A percentile compares a stretch with the other conserved stretches of the same genome.
These are phyloP conservation scores for Calvatia gigantea DNA, from an alignment of 768 basidiomycete genomes.

Conservation along the genomic window DNA sequence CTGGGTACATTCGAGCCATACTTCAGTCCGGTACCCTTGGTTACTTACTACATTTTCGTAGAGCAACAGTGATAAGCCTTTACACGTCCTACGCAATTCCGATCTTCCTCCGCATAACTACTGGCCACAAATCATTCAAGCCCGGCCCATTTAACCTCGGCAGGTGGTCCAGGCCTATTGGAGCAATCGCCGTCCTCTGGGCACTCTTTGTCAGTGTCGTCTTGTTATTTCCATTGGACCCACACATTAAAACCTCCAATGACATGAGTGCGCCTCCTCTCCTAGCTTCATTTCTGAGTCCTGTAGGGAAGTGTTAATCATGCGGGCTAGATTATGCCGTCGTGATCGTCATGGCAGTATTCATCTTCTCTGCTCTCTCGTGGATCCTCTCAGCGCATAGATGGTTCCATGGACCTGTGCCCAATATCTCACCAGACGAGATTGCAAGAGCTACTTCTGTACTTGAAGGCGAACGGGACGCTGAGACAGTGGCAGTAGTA, in stretches of 20 bases:
- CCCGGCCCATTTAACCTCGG: constrained; percentile 33
- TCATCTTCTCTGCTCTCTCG: constrained; percentile 58
- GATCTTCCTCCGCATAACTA: constrained; percentile 32
- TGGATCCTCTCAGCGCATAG: constrained; percentile 67
- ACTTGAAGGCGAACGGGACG: neutral
- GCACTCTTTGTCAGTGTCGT: constrained; percentile 30
- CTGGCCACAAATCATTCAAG: constrained; percentile 25
- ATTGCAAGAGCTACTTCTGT: constrained; percentile 1
- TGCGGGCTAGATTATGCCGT: constrained; percentile 56
- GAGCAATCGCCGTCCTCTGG: constrained; percentile 25
- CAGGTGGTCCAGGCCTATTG: constrained; percentile 26
- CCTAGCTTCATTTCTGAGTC: neutral
- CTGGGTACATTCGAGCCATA: constrained; percentile 21
- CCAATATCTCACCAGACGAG: constrained; percentile 36
- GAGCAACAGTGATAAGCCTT: constrained; percentile 29
- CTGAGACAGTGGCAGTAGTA: neutral
- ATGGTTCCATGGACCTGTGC: constrained; percentile 69
- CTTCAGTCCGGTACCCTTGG: neutral
- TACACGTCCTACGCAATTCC: constrained; percentile 36
- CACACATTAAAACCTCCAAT: constrained; percentile 16
- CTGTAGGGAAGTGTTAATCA: constrained; percentile 1
- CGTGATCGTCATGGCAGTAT: constrained; percentile 61
- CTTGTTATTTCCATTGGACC: constrained; percentile 28
- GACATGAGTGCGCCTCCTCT: constrained; percentile 29
- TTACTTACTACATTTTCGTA: constrained; percentile 4